Evolutionary conservation across 192 early-diverging fungal genomes (phyloP), one percentile per base, ranked within the genome.

Genomic region (Tieghemiomyces parasiticus): DNA sequence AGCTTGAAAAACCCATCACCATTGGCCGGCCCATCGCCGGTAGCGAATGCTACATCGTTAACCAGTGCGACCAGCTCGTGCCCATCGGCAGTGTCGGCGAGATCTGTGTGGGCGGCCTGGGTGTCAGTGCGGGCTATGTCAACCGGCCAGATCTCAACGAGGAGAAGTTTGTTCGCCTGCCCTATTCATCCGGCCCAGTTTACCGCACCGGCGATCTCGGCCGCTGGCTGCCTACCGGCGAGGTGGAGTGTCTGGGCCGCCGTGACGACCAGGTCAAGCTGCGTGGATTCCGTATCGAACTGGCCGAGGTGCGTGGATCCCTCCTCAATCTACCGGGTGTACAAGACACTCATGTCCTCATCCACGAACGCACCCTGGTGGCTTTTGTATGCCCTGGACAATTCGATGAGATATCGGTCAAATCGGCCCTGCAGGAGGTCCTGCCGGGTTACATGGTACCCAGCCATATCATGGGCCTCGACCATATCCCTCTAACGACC

Each of bases 191-290:
- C 14, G 30, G 51, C 29, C 38, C 32, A 4, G 22, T 47, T 16
- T n/a, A 0, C n/a, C 4, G 30, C 61, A 69, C 59, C n/a, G 2
- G 59, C 59, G 45, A 67, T 30, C 24, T 50, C n/a, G n/a, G 13
- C 9, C 42, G 46, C 42, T 49, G 24, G 62, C 46, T 52, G 32
- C 33, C 34, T 4, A 62, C 62, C 19, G 64, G 64, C 6, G 51
- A 62, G 28, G 59, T 61, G 12, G 55, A 70, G n/a, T 47, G 49
- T 29, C 55, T 56, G 29, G 71, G 77, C 2, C 68, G 77, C 22
- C 71, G 22, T 24, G 67, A 79, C 42, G 29, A 66, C 33, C 71
- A 75, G 58, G 77, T 79, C 38, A 82, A 82, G 64, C 69, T 77
- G 19, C 67, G 75, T 42, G 74, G 75, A 4, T 53, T 63, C 29